phyloP scores from a whole-genome alignment of 768 basidiomycete genomes.

The Gyrodon lividus region DNA sequence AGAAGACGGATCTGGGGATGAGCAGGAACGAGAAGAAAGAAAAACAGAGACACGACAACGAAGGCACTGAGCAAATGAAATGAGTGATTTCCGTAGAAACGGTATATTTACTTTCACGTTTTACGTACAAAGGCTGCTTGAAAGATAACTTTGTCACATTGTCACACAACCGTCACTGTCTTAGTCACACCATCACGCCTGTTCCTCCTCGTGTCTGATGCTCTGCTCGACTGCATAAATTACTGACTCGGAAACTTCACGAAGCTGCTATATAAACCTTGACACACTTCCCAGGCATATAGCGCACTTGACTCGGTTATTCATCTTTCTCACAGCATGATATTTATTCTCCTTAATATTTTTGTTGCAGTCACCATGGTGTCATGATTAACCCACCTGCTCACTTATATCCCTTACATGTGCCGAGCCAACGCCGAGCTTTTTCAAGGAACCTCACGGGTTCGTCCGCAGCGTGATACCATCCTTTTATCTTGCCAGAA shows the following conservation, averaged over 20 bases:
- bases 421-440: not conserved
- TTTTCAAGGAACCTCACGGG: too few species aligned
- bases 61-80: not conserved
- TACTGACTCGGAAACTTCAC: too few species aligned
- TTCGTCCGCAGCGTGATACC: too few species aligned
- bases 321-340: not conserved
- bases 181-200: not conserved
- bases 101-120: conserved; percentile 6
- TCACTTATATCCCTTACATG: not conserved
- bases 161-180: too few species aligned
- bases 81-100: conserved; percentile 11
- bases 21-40: not conserved
- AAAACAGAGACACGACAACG: not conserved
- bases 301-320: not conserved
- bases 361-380: not conserved
- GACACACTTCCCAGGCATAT: not conserved
- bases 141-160: too few species aligned
- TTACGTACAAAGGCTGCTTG: conserved; percentile 10
- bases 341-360: not conserved
- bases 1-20: not conserved
- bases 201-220: too few species aligned
- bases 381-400: not conserved
- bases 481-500: too few species aligned
- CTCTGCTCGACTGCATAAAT: not conserved
- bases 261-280: not conserved